Percentiles rank a stretch among this genome's conserved stretches.
These are phyloP conservation scores for Brassica napus DNA, from an alignment of 345 rosid species.

Conservation along the genomic window DNA sequence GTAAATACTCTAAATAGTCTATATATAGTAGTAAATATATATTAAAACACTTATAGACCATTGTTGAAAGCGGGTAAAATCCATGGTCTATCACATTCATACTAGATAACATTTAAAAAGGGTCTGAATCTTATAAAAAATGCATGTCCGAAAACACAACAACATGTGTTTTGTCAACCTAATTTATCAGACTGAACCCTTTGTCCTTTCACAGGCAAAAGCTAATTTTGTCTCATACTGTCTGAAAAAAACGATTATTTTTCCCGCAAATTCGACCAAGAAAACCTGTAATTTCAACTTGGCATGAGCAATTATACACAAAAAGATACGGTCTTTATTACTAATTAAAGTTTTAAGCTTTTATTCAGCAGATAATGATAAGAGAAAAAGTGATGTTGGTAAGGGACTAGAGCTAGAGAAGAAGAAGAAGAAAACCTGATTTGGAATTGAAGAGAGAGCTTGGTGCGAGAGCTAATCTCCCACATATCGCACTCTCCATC, in stretches of 20 bases:
- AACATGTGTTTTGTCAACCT: background rate
- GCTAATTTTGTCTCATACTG: background rate
- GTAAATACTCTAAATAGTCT: too few relatives aligned
- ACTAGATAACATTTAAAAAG: background rate
- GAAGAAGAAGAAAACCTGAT: background rate
- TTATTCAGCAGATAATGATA: background rate
- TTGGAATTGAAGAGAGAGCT: background rate
- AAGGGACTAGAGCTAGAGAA: background rate
- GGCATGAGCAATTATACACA: background rate
- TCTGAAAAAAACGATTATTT: background rate
- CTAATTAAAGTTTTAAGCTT: background rate
- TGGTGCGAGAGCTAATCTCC: constrained; percentile 2
- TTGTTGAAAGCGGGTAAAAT: too few relatives aligned
- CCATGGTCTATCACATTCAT: too few relatives aligned
- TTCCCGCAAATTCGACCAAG: background rate
- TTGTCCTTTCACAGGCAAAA: background rate
- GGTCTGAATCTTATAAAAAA: background rate
- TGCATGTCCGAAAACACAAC: background rate
- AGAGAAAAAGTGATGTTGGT: background rate
- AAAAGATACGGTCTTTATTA: background rate
- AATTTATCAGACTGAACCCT: background rate
- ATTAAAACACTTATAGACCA: too few relatives aligned
- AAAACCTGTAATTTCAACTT: background rate
- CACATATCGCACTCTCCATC: background rate
- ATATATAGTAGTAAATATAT: too few relatives aligned